A percentile compares a stretch with the other conserved stretches of the same genome.
Conservation (phyloP, 23 red algal species). For the Chondrus crispus region DNA sequence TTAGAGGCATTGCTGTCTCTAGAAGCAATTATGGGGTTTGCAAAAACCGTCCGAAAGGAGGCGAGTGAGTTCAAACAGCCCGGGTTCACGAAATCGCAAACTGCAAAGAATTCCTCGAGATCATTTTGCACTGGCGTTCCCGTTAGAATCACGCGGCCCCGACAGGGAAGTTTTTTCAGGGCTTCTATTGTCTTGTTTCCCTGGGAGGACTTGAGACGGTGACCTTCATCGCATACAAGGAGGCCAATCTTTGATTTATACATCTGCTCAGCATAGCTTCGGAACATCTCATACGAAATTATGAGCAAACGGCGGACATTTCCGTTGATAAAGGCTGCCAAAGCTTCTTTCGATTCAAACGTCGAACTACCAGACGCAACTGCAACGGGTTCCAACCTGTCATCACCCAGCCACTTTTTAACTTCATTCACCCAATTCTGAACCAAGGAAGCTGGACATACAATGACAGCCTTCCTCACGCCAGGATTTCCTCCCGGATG, state of each 20-base stretch:
- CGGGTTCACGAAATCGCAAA: constrained; percentile 93
- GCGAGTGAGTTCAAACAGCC: constrained; percentile 72
- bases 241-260: constrained; percentile 66
- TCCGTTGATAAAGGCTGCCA: constrained; percentile 53
- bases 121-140: constrained; percentile 96
- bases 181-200: constrained; percentile 90
- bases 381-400: constrained; percentile 44
- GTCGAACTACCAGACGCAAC: constrained; percentile 52
- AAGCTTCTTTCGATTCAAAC: constrained; percentile 42
- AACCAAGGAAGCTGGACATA: constrained; percentile 69
- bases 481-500: constrained; percentile 25
- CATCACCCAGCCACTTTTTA: constrained; percentile 69
- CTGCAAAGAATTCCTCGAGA: constrained; percentile 86
- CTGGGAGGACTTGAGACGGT: constrained; percentile 77
- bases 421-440: constrained; percentile 76
- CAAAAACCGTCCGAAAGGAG: constrained; percentile 77
- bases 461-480: constrained; percentile 52
- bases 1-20: constrained; percentile 67
- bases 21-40: constrained; percentile 72
- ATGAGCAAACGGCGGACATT: constrained; percentile 61
- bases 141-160: constrained; percentile 83
- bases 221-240: constrained; percentile 90
- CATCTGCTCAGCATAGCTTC: constrained; percentile 63
- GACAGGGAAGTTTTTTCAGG: constrained; percentile 75
- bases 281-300: constrained; percentile 89